Conservation (phyloP, 441 rosid genomes). For the Adansonia madagascariensis region DNA sequence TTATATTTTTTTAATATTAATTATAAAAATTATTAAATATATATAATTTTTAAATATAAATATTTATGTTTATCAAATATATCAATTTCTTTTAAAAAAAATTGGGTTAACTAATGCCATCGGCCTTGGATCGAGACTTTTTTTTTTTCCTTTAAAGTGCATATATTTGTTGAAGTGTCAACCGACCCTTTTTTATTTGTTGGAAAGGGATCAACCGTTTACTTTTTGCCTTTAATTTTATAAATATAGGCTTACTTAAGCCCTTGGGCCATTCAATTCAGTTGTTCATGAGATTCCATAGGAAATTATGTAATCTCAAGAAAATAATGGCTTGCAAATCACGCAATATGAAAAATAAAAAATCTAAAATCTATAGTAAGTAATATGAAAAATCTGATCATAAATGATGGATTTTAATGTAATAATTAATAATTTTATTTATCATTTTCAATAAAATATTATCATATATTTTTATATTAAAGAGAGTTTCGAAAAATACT, state of each 20-base stretch:
- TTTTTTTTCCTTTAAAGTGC: background rate
- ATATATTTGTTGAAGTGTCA: background rate
- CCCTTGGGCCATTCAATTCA: background rate
- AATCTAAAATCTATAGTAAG: background rate
- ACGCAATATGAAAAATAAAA: background rate
- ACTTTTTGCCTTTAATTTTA: background rate
- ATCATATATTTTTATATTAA: too few relatives aligned
- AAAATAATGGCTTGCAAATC: background rate
- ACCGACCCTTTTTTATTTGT: background rate
- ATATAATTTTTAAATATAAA: too few relatives aligned
- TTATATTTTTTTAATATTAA: background rate
- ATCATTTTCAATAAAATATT: background rate
- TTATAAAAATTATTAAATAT: too few relatives aligned
- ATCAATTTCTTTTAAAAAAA: too few relatives aligned
- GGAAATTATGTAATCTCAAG: background rate
- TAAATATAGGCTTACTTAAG: background rate
- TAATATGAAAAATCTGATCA: background rate
- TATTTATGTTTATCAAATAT: too few relatives aligned
- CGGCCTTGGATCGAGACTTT: constrained; percentile 1
- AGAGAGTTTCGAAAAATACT: too few relatives aligned
- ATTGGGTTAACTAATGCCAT: background rate
- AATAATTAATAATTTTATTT: background rate
- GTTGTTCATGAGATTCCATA: background rate
- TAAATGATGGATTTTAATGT: background rate
- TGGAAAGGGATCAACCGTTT: background rate